Percentiles rank a stretch among this genome's conserved stretches.
Evolutionary conservation across 257 asterid genomes (phyloP).

Genomic region (Ligustrum vulgare): DNA sequence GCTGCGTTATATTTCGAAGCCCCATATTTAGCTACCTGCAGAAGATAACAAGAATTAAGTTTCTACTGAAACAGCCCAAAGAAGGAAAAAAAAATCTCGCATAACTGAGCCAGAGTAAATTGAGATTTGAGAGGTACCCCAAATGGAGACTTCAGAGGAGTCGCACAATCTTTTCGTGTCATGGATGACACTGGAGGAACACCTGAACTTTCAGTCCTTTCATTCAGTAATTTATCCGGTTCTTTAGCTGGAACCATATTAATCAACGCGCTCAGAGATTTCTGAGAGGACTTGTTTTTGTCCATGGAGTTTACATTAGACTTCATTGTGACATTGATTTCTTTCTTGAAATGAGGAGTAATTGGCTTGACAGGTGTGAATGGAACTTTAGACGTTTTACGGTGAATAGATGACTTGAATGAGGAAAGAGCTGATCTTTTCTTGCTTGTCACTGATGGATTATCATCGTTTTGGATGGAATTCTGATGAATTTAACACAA

Average conservation of each 20-base stretch:
- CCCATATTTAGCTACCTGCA: constrained; percentile 48
- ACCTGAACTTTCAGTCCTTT: constrained; percentile 38
- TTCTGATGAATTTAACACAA: constrained; percentile 35
- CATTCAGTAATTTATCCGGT: constrained; percentile 37
- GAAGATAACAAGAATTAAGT: constrained; percentile 6
- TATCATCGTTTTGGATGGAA: constrained; percentile 39
- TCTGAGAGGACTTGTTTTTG: constrained; percentile 44
- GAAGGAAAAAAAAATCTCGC: not conserved
- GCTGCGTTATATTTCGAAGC: constrained; percentile 38
- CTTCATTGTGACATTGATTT: constrained; percentile 33
- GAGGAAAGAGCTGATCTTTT: constrained; percentile 50
- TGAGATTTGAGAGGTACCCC: constrained; percentile 26
- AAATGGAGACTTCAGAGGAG: constrained; percentile 65
- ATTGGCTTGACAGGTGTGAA: constrained; percentile 43
- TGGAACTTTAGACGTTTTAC: constrained; percentile 44
- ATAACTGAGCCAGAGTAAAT: not conserved
- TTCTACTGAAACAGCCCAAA: not conserved
- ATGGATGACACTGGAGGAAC: constrained; percentile 23
- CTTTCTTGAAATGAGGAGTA: constrained; percentile 55
- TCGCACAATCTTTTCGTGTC: constrained; percentile 36
- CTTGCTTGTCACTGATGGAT: constrained; percentile 53
- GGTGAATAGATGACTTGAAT: constrained; percentile 48
- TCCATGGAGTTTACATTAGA: constrained; percentile 29
- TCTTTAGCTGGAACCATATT: constrained; percentile 50
- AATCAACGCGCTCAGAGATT: constrained; percentile 48